Evolutionary conservation across 2,329 filamentous ascomycete genomes (phyloP).

Genomic region (Penicillium psychrosexuale): DNA sequence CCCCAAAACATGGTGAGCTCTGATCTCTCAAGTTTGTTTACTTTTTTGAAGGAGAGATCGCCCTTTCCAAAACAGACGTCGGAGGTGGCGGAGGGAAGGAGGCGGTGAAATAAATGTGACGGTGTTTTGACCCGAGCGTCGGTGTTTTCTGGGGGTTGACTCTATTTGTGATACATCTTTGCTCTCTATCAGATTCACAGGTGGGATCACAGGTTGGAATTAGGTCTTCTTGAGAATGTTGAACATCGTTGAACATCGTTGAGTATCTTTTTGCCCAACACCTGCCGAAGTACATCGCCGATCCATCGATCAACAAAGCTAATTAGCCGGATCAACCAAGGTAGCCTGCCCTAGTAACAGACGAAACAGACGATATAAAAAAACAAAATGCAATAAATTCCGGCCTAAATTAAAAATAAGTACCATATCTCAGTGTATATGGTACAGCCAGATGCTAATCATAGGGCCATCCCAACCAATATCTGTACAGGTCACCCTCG

Average conservation of each 20-base stretch:
- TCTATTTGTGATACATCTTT: not conserved
- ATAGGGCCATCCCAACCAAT: conserved; percentile 5
- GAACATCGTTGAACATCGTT: not conserved
- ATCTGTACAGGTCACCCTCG: conserved; percentile 20
- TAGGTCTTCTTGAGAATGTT: not conserved
- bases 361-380: not conserved
- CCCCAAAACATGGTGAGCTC: conserved; percentile 29
- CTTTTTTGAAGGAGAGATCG: not conserved
- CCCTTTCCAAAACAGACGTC: not conserved
- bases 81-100: conserved; percentile 4
- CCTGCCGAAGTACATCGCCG: not conserved
- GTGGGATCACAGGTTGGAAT: not conserved
- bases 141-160: not conserved
- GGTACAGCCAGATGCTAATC: conserved; percentile 5
- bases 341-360: not conserved
- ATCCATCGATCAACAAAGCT: conserved; percentile 1
- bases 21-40: not conserved
- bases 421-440: not conserved
- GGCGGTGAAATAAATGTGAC: conserved; percentile 7
- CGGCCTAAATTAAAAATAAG: not conserved
- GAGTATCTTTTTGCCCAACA: too few species aligned
- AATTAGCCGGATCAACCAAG: conserved; percentile 4
- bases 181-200: not conserved
- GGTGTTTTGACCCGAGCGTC: not conserved
- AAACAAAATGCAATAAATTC: conserved; percentile 4